Percentiles rank a stretch among this genome's conserved stretches.
phyloP scores from a whole-genome alignment of 805 yeast species.

The Nakazawaea ambrosiae region DNA sequence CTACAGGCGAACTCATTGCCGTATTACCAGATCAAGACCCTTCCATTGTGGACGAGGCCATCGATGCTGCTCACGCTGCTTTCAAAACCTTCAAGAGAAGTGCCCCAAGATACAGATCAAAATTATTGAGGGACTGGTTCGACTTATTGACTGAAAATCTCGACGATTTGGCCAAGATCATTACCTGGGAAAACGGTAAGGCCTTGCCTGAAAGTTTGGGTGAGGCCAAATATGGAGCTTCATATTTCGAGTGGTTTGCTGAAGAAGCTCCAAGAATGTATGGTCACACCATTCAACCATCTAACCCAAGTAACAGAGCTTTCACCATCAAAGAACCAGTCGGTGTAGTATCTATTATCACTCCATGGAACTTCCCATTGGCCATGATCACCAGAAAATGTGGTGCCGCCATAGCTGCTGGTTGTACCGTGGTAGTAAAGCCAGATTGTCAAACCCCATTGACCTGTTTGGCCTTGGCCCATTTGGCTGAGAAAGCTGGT shows the following conservation, averaged over 20 bases:
- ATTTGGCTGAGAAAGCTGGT: constrained; percentile 58
- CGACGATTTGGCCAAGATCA: constrained; percentile 58
- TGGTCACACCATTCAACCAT: constrained; percentile 57
- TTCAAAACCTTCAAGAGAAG: constrained; percentile 46
- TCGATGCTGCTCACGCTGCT: constrained; percentile 46
- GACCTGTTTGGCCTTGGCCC: constrained; percentile 62
- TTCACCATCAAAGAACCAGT: constrained; percentile 62
- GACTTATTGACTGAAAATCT: constrained; percentile 47
- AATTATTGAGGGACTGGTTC: constrained; percentile 44
- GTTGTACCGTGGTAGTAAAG: constrained; percentile 70
- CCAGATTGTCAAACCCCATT: constrained; percentile 76
- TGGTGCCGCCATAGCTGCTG: constrained; percentile 76
- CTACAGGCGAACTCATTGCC: constrained; percentile 44
- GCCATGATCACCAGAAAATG: constrained; percentile 73
- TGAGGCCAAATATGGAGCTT: constrained; percentile 59
- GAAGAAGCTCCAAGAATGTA: constrained; percentile 69
- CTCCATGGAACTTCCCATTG: constrained; percentile 83
- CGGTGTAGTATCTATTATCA: constrained; percentile 72
- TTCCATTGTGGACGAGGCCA: constrained; percentile 47
- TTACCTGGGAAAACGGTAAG: constrained; percentile 72
- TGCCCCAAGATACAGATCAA: constrained; percentile 52
- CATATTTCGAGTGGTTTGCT: constrained; percentile 86
- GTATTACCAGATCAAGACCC: constrained; percentile 46
- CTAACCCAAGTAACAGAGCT: constrained; percentile 40
- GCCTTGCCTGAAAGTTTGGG: constrained; percentile 63